Evolutionary conservation across 352 stramenopile genomes (phyloP), one percentile per base, ranked within the genome.

Genomic region (Pythium aphanidermatum): DNA sequence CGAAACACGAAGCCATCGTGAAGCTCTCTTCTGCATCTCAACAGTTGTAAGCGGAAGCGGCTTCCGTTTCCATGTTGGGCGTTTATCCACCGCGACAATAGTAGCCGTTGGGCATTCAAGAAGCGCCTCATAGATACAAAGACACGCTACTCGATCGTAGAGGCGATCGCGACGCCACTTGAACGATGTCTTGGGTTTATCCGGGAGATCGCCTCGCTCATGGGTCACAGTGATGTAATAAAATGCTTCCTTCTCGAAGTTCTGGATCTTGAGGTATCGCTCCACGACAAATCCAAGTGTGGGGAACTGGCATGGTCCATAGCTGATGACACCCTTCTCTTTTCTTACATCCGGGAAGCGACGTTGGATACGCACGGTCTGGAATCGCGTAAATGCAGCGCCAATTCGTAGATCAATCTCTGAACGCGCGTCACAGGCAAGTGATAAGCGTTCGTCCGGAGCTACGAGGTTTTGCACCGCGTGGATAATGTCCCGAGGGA

Each of bases 231-330:
- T 83, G 52, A 99, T 87, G 43, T 77, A 87, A 81, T 97, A 98
- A 68, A 99, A 99, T 19, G 87, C 60, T 56, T 99, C 95, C 11
- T 74, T 68, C 31, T 98, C 75, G 71, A 99, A 99, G n/a, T 93
- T 96, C 63, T 98, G 78, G 55, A 98, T 98, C 52, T 94, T 70
- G 34, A 96, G 64, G 52, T 90, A 96, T 34, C 93, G 74, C 40
- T 98, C 87, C 12, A 98, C 95, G 25, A 98, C 86, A 51, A 98
- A 98, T 21, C 94, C 97, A 19, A 99, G 82, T 8, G 97, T 99
- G 1, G 97, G 97, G 63, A 99, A 99, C 65, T 99, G 97, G 51
- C 97, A 99, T 2, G 97, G 97, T 8, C 97, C 97, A 66, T 99
- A 99, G 60, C 86, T 98, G 38, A 99, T 86, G 6, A 99, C 90